A percentile compares a stretch with the other conserved stretches of the same genome.
These are phyloP conservation scores for Juncus inflexus DNA, from an alignment of 176 grass and related monocot genomes.

Conservation along the genomic window DNA sequence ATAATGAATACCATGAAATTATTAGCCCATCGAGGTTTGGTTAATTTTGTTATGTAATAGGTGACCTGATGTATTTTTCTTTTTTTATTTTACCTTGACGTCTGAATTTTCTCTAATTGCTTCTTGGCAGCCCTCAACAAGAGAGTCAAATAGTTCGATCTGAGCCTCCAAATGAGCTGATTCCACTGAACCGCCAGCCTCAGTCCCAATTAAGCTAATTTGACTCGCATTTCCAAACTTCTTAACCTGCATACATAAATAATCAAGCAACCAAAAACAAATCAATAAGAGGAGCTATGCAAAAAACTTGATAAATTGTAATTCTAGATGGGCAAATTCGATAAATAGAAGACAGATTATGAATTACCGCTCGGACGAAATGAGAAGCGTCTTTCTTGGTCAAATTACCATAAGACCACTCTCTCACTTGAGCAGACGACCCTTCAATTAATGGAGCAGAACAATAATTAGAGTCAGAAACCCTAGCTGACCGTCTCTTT, in stretches of 20 bases:
- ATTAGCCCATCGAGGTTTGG: too few relatives aligned
- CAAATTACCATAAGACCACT: constrained; percentile 82
- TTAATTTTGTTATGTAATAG: constrained; percentile 3
- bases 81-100: constrained; percentile 46
- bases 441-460: constrained; percentile 75
- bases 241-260: constrained; percentile 60
- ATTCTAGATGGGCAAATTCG: neutral
- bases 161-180: constrained; percentile 60
- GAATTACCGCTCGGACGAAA: constrained; percentile 83
- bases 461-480: constrained; percentile 41
- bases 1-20: too few relatives aligned
- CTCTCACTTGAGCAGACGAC: constrained; percentile 77
- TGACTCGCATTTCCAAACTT: constrained; percentile 85
- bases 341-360: too few relatives aligned
- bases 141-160: constrained; percentile 81
- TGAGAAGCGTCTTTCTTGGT: constrained; percentile 90
- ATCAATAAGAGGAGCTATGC: neutral
- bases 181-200: constrained; percentile 77
- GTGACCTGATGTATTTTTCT: neutral
- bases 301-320: neutral
- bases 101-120: constrained; percentile 79
- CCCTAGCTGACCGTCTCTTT: constrained; percentile 73
- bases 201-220: constrained; percentile 70
- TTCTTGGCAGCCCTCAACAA: constrained; percentile 90
- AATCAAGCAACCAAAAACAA: constrained; percentile 23